These are phyloP conservation scores for Globisporangium uncinulatum DNA, from an alignment of 352 stramenopile species.

Conservation along the genomic window DNA sequence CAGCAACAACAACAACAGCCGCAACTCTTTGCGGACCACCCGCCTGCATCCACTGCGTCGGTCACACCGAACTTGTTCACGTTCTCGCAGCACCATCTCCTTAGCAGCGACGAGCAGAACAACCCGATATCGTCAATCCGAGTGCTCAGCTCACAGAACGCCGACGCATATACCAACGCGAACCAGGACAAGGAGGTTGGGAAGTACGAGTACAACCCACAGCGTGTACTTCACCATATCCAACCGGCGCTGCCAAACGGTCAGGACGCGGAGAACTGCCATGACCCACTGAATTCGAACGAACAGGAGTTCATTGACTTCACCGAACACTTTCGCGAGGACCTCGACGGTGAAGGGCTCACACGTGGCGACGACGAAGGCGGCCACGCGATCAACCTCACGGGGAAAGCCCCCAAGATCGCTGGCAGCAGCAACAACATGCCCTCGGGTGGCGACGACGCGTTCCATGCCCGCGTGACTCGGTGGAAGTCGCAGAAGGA, in stretches of 20 bases:
- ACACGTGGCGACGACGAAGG: background rate
- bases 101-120: background rate
- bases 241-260: background rate
- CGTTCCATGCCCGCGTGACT: constrained; percentile 69
- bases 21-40: background rate
- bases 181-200: background rate
- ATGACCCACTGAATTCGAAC: background rate
- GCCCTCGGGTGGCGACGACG: constrained; percentile 21
- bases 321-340: constrained; percentile 34
- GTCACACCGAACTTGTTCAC: background rate
- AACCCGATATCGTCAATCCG: constrained; percentile 4
- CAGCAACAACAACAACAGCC: background rate
- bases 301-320: constrained; percentile 45
- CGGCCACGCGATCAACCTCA: constrained; percentile 6
- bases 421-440: constrained; percentile 18
- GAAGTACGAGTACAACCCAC: constrained; percentile 25
- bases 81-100: constrained; percentile 5
- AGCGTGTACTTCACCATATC: constrained; percentile 12
- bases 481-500: constrained; percentile 80
- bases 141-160: background rate
- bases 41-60: background rate
- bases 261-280: background rate
- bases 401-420: background rate
- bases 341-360: constrained; percentile 18
- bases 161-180: background rate